phyloP scores from a whole-genome alignment of 2,329 filamentous ascomycete genomes.

The Penicillium sp. region DNA sequence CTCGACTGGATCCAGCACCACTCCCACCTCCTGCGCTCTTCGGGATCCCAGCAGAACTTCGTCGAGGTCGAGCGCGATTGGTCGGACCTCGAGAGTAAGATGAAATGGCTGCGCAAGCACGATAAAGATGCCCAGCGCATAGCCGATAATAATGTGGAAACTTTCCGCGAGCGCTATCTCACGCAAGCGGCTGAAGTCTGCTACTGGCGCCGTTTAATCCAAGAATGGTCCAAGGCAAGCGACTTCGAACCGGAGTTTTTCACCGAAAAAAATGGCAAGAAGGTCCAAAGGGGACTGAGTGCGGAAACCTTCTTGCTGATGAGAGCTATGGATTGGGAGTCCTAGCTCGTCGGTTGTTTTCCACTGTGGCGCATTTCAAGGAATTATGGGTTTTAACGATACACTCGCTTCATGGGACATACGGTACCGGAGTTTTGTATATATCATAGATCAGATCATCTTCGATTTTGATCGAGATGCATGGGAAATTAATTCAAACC shows the following conservation, averaged over 20 bases:
- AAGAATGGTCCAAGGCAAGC: conserved; percentile 33
- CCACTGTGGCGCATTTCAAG: neutral
- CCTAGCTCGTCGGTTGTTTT: neutral
- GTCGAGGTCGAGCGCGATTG: conserved; percentile 55
- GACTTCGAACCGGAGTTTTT: conserved; percentile 10
- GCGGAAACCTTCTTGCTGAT: conserved; percentile 5
- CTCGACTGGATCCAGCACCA: conserved; percentile 51
- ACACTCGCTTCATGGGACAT: conserved; percentile 3
- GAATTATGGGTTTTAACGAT: neutral
- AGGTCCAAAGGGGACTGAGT: conserved; percentile 1
- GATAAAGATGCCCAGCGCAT: conserved; percentile 47
- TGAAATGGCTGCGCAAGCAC: conserved; percentile 43
- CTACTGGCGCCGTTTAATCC: conserved; percentile 54
- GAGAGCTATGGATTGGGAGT: conserved; percentile 4
- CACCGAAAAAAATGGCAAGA: conserved; percentile 6
- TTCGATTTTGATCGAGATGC: neutral
- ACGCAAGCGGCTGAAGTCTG: conserved; percentile 55
- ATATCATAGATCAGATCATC: conserved; percentile 7
- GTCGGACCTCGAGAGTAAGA: conserved; percentile 54
- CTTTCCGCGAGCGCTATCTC: conserved; percentile 54
- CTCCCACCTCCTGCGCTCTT: conserved; percentile 44
- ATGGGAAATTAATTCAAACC: neutral
- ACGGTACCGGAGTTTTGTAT: conserved; percentile 2
- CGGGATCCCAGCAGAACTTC: conserved; percentile 50
- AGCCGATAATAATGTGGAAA: conserved; percentile 48